phyloP scores from a whole-genome alignment of 495 filamentous ascomycete species.

The Daldinia vernicosa region DNA sequence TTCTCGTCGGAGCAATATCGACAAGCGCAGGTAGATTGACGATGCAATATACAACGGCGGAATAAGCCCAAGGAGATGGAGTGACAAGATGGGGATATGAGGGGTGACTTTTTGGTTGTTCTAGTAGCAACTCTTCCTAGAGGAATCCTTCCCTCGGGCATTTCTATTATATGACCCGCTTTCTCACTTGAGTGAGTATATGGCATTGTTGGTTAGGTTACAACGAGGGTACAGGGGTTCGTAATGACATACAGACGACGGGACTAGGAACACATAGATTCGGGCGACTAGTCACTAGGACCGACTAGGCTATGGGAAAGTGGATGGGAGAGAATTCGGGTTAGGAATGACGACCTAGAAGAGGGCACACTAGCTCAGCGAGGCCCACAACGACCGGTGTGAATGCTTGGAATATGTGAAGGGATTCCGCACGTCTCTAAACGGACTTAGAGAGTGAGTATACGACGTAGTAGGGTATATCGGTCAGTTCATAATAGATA shows the following conservation, averaged over 20 bases:
- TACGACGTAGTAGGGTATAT: constrained; percentile 4
- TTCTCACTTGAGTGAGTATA: constrained; percentile 37
- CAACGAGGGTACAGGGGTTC: constrained; percentile 30
- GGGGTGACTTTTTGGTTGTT: constrained; percentile 40
- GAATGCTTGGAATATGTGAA: constrained; percentile 14
- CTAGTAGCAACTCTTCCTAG: constrained; percentile 30
- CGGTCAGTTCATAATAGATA: constrained; percentile 2
- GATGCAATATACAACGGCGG: constrained; percentile 48
- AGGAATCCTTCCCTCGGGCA: constrained; percentile 37
- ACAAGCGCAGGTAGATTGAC: constrained; percentile 47
- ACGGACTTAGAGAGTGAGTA: constrained; percentile 7
- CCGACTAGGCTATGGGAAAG: constrained; percentile 31
- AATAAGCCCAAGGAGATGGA: constrained; percentile 36
- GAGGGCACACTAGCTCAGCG: constrained; percentile 26
- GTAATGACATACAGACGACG: constrained; percentile 30
- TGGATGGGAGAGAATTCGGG: constrained; percentile 27
- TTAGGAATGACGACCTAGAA: constrained; percentile 25
- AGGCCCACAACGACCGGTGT: constrained; percentile 36
- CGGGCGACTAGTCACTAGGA: constrained; percentile 30
- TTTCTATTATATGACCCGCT: constrained; percentile 46
- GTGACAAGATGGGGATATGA: constrained; percentile 37
- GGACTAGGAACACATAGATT: constrained; percentile 31
- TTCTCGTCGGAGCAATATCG: constrained; percentile 45
- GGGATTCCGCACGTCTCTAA: background rate
- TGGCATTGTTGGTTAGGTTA: constrained; percentile 38